Base-by-base conservation (phyloP, 331 rosid genomes). In the Dryas integrifolia region DNA sequence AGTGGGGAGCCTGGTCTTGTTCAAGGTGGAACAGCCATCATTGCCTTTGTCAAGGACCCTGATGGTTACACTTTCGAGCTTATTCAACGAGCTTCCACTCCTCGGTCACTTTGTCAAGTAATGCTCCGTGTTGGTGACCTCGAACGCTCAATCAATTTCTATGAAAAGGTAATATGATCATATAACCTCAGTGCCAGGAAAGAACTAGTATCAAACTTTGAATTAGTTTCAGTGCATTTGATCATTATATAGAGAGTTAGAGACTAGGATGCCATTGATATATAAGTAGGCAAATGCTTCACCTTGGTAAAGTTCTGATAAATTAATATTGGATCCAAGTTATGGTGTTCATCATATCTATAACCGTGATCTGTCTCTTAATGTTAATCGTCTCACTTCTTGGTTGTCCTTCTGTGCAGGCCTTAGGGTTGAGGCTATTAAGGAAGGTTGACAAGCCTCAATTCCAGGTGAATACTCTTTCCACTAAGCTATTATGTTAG, bases 111-210 rank as follows among this genome's bases (percentile, higher is more conserved):
- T 44, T 88, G 97, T 74, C 98, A 95, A 88, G 88, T 95, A 6
- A 95, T 95, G 98, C 98, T 91, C 24, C 96, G 97, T 50, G 96
- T 95, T 80, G 93, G 97, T 21, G 96, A 95, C 76, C 80, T 95
- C n/a, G 98, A 95, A 58, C 89, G 93, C 62, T 77, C 98, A 9
- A 82, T 95, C 76, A 91, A 87, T 88, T 91, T 91, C 74, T 91
- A 95, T 63, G 98, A 91, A 24, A 89, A 85, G 98, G 98, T 95
- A 78, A 24, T 14, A 30, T 30, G 14, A 7, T 12, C 35, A 30
- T 30, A 30, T 30, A 15, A 0, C 40, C 15, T 10, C 30, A 0
- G 4, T 30, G 35, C 3, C 35, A 30, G 35, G 35, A 30, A 30
- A 30, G 35, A 12, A 60, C 11, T 10, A 5, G 47, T 6, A 4